phyloP scores from a whole-genome alignment of 148 eudicot genomes.

The Cornus controversa region DNA sequence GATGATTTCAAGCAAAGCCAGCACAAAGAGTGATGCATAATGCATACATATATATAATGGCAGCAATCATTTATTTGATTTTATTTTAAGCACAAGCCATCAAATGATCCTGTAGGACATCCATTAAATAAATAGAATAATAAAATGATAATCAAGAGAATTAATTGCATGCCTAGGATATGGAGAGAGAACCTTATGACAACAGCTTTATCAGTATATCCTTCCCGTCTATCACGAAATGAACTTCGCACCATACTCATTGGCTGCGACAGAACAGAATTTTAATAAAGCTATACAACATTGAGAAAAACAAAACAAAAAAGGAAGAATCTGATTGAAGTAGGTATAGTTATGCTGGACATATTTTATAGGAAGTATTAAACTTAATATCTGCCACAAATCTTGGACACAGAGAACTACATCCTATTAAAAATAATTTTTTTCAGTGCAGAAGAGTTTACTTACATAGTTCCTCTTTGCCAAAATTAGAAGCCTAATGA shows the following conservation, averaged over 20 bases:
- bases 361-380: not conserved
- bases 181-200: slow-evolving; percentile 61
- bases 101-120: not conserved
- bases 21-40: no score
- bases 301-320: slow-evolving; percentile 5
- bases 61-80: no score
- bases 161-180: not conserved
- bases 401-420: not conserved
- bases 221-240: slow-evolving; percentile 82
- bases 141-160: not conserved
- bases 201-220: slow-evolving; percentile 92
- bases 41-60: no score
- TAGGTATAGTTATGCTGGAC: not conserved
- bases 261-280: slow-evolving; percentile 52
- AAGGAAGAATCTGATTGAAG: not conserved
- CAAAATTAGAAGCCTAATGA: slow-evolving; percentile 70
- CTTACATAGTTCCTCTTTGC: slow-evolving; percentile 93
- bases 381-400: not conserved
- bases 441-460: slow-evolving; percentile 15
- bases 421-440: not conserved
- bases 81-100: not conserved
- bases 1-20: no score
- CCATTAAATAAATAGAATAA: not conserved
- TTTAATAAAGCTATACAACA: not conserved
- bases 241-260: slow-evolving; percentile 77